Evolutionary conservation across 148 eudicot genomes (phyloP).

Genomic region (Persicaria maculosa): DNA sequence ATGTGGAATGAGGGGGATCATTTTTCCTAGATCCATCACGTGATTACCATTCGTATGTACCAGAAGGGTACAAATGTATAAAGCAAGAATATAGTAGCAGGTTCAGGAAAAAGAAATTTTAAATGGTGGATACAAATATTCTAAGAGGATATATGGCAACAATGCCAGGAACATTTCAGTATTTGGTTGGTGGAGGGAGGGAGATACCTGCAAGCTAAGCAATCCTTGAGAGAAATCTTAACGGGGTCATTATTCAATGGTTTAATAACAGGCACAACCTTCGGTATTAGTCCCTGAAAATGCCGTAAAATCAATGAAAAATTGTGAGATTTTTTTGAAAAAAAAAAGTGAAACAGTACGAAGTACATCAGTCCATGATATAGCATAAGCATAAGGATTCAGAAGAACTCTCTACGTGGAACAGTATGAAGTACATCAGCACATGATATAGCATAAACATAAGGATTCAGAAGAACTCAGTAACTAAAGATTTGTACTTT

Average conservation of each 20-base stretch:
- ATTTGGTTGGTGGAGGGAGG: slow-evolving; percentile 4
- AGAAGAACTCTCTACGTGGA: too few species aligned
- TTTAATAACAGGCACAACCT: slow-evolving; percentile 30
- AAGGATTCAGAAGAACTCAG: not conserved
- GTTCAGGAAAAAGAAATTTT: not conserved
- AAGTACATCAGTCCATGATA: not conserved
- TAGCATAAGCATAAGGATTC: not conserved
- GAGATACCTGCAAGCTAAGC: slow-evolving; percentile 93
- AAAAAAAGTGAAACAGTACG: not conserved
- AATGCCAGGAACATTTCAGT: not conserved
- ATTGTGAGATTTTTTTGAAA: not conserved
- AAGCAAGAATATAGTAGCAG: slow-evolving; percentile 1
- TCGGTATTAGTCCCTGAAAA: slow-evolving; percentile 23
- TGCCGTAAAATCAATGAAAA: not conserved
- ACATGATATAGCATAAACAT: not conserved
- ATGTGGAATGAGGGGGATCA: not conserved
- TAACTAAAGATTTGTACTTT: not conserved
- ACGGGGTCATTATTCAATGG: slow-evolving; percentile 56
- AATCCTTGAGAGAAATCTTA: slow-evolving; percentile 90
- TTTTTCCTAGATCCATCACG: not conserved
- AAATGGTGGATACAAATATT: not conserved
- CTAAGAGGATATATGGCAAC: not conserved
- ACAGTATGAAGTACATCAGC: not conserved
- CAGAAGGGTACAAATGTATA: not conserved
- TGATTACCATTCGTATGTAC: not conserved